Percentiles rank a stretch among this genome's conserved stretches.
Conservation (phyloP, 1,284 basidiomycete species). For the Microbotryum saponariae region DNA sequence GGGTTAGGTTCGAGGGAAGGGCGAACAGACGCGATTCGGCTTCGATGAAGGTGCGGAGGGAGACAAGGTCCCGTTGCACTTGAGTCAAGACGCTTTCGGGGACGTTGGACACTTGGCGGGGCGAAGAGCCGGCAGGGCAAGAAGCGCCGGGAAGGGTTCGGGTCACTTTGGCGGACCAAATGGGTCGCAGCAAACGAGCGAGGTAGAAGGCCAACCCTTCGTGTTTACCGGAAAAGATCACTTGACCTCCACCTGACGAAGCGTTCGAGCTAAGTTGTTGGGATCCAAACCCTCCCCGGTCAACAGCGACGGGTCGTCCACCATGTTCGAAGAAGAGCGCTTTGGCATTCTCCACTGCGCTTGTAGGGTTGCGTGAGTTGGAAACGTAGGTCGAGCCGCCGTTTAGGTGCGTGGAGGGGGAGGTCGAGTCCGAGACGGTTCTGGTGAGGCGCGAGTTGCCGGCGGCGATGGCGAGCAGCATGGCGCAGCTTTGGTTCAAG, state of each 20-base stretch:
- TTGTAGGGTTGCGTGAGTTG: conserved; percentile 41
- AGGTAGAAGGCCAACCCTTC: conserved; percentile 85
- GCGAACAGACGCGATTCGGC: conserved; percentile 34
- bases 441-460: conserved; percentile 35
- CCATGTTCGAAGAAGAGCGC: conserved; percentile 77
- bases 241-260: conserved; percentile 51
- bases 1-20: conserved; percentile 16
- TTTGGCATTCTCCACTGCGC: conserved; percentile 55
- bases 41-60: conserved; percentile 63
- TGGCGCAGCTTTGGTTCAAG: conserved; percentile 79
- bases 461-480: conserved; percentile 65
- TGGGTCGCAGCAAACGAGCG: conserved; percentile 69
- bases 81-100: conserved; percentile 57
- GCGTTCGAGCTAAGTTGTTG: neutral
- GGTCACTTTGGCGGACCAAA: conserved; percentile 78
- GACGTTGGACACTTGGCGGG: conserved; percentile 53
- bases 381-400: conserved; percentile 33
- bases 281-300: conserved; percentile 47
- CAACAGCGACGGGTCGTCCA: conserved; percentile 68
- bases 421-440: conserved; percentile 6
- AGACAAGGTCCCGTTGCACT: conserved; percentile 69
- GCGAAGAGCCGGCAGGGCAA: conserved; percentile 42
- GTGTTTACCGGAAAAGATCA: conserved; percentile 76
- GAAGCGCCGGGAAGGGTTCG: neutral
- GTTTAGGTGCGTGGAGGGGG: conserved; percentile 1